Base-by-base conservation (phyloP, 768 basidiomycete species). In the Russula sp. region DNA sequence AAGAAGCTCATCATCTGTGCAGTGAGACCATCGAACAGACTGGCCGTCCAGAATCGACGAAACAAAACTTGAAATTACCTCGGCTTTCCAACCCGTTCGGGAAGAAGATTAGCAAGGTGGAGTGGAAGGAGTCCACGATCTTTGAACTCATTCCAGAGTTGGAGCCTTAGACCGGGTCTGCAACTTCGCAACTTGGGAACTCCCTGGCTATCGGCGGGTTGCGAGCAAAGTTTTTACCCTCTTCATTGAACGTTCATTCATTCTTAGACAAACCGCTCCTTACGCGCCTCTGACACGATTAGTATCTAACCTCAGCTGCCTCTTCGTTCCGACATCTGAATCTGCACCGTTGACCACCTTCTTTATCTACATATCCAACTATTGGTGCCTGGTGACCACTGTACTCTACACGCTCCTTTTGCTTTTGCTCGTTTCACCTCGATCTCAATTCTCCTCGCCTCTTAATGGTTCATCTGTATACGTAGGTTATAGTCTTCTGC, bases 1-100 rank as follows among this genome's bases (percentile, higher is more conserved):
- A 34, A 2, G 16, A 34, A 2, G 36, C 50, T 57, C 32, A 61
- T 24, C 8, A 8, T 14, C 36, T 8, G 13, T 44, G 49, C 60
- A 65, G 64, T 20, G 49, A 57, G 24, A 6, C 26, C 20, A 65
- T 65, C 20, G 59, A 65, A 13, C 30, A 57, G 22, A 61, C 64
- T 11, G 64, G 64, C 30, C 64, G 64, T n/a, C 60, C 64, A 44
- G 64, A 65, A 46, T 14, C 49, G 5, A 22, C 40, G 9, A 61
- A 61, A 30, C 53, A 26, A 24, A 57, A 57, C 28, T 52, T 61
- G 55, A 61, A 50, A 52, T 46, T 65, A 36, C 40, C 60, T 30
- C 64, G 64, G 50, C 53, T 65, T 2, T 50, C 64, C 22, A 61
- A 36, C 30, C 59, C 55, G 14, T 65, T 65, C 34, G 59, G 64